These are phyloP conservation scores for Sungouiella blattae DNA, from an alignment of 805 yeast genomes.

Conservation along the genomic window DNA sequence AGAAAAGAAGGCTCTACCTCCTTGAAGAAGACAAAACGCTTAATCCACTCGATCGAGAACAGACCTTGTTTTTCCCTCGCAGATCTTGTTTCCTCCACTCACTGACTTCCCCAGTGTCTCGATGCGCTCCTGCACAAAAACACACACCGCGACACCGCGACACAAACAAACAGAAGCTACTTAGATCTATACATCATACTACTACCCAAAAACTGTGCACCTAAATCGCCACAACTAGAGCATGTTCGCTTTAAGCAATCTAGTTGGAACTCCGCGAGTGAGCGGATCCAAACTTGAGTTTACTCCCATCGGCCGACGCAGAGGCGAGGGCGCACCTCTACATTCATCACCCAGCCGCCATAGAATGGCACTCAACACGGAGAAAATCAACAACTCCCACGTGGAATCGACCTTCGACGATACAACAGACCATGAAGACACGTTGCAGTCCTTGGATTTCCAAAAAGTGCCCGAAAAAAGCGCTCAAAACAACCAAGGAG, in stretches of 20 bases:
- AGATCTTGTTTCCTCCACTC: too few species aligned
- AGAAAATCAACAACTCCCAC: slow-evolving; percentile 6
- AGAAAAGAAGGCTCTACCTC: too few species aligned
- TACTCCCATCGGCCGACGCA: slow-evolving; percentile 24
- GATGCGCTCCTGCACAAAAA: too few species aligned
- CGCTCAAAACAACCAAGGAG: slow-evolving; percentile 1
- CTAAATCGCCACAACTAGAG: too few species aligned
- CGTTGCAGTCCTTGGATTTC: slow-evolving; percentile 3
- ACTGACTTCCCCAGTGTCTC: too few species aligned
- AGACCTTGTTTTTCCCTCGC: too few species aligned
- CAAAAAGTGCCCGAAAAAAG: slow-evolving; percentile 1
- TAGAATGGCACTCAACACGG: slow-evolving; percentile 5
- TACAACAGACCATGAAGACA: slow-evolving; percentile 6
- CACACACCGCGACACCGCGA: too few species aligned
- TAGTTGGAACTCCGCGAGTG: slow-evolving; percentile 17
- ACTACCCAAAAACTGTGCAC: too few species aligned
- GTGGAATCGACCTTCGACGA: slow-evolving; percentile 13
- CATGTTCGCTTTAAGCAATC: slow-evolving; percentile 17
- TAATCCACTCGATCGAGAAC: too few species aligned
- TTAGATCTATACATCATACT: too few species aligned
- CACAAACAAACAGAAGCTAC: too few species aligned
- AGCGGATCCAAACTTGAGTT: slow-evolving; percentile 17
- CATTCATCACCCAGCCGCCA: neutral
- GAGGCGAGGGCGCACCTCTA: slow-evolving; percentile 1
- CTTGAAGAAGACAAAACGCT: too few species aligned